A percentile compares a stretch with the other conserved stretches of the same genome.
Evolutionary conservation across 208 protist species (phyloP).

Genomic region (Leishmania martiniquensis): DNA sequence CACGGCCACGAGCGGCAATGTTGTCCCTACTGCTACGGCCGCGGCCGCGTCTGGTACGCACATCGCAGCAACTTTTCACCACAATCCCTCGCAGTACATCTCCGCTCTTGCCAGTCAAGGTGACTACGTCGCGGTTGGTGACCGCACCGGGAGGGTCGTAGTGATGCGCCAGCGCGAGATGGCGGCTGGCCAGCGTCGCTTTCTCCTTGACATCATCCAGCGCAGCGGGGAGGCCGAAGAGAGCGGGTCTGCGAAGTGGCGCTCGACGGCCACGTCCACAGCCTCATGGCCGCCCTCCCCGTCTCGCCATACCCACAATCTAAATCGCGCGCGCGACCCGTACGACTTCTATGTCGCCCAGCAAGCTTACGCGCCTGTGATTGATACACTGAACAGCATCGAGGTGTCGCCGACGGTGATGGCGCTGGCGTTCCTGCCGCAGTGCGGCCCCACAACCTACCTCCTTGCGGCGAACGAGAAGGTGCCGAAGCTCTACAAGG

Average conservation of each 20-base stretch:
- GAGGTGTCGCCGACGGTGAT: slow-evolving; percentile 79
- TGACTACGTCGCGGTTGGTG: slow-evolving; percentile 79
- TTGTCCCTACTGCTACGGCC: background rate
- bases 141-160: slow-evolving; percentile 70
- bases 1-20: background rate
- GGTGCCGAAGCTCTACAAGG: slow-evolving; percentile 87
- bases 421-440: slow-evolving; percentile 78
- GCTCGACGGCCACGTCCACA: background rate
- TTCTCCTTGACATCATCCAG: slow-evolving; percentile 29
- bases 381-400: slow-evolving; percentile 88
- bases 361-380: slow-evolving; percentile 81
- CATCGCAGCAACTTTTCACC: slow-evolving; percentile 36
- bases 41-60: slow-evolving; percentile 16
- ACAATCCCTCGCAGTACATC: slow-evolving; percentile 64
- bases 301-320: slow-evolving; percentile 10
- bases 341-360: slow-evolving; percentile 71
- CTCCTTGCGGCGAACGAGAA: slow-evolving; percentile 88
- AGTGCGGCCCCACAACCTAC: slow-evolving; percentile 56
- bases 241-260: background rate
- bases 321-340: slow-evolving; percentile 37
- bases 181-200: slow-evolving; percentile 21
- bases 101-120: slow-evolving; percentile 68
- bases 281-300: background rate
- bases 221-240: slow-evolving; percentile 24
- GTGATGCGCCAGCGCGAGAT: slow-evolving; percentile 68